phyloP scores from a whole-genome alignment of 2,329 filamentous ascomycete genomes.

The Didymella lethalis region DNA sequence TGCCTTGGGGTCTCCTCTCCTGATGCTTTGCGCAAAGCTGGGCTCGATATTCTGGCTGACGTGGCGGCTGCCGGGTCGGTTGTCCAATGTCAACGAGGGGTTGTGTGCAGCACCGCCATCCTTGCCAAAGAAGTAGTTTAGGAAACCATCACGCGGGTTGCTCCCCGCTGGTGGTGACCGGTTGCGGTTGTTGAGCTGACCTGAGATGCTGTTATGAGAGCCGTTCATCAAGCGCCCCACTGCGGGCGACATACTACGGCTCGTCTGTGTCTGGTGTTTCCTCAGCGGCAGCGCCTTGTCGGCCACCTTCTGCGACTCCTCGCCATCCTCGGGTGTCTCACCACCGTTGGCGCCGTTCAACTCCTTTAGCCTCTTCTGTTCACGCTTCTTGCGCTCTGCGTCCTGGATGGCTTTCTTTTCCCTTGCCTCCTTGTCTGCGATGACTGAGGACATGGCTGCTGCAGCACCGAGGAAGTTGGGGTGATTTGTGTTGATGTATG shows the following conservation, averaged over 20 bases:
- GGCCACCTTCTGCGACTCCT: conserved; percentile 61
- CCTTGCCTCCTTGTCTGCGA: conserved; percentile 91
- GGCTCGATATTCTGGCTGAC: conserved; percentile 81
- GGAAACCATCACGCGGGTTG: conserved; percentile 81
- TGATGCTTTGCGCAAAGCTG: conserved; percentile 82
- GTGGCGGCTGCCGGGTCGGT: conserved; percentile 65
- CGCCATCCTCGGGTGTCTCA: conserved; percentile 72
- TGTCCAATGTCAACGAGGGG: conserved; percentile 52
- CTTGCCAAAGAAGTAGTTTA: conserved; percentile 99
- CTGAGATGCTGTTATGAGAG: conserved; percentile 61
- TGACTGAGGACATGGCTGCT: conserved; percentile 96
- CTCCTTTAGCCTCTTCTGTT: conserved; percentile 83
- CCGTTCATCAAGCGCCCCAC: conserved; percentile 72
- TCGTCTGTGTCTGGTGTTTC: conserved; percentile 66
- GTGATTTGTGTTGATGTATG: conserved; percentile 99
- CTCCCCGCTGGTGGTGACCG: conserved; percentile 69
- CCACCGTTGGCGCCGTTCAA: conserved; percentile 66
- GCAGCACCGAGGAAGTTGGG: conserved; percentile 97
- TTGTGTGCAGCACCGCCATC: conserved; percentile 68
- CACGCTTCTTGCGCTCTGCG: conserved; percentile 86
- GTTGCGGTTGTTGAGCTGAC: conserved; percentile 70
- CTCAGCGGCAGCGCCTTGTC: conserved; percentile 67
- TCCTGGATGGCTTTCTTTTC: conserved; percentile 82
- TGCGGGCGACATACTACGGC: conserved; percentile 83
- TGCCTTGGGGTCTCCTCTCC: conserved; percentile 69